Conservation (phyloP, 495 filamentous ascomycete genomes). For the Cenococcum geophilum region DNA sequence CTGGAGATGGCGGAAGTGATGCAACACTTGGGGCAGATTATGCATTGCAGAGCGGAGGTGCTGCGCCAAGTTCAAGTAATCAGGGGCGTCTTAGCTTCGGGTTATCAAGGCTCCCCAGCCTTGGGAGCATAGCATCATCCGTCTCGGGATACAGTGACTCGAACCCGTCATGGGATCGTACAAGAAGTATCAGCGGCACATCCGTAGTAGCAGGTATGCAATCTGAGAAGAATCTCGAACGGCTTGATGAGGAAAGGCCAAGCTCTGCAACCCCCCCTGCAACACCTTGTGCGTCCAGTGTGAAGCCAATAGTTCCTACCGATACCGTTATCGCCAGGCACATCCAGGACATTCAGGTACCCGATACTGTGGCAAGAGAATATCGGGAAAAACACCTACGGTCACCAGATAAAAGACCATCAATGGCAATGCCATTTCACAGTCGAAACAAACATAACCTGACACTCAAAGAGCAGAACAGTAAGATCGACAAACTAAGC, state of each 20-base stretch:
- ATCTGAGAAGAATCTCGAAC: conserved; percentile 46
- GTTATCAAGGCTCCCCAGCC: conserved; percentile 73
- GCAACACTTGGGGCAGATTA: conserved; percentile 74
- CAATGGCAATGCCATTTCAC: conserved; percentile 23
- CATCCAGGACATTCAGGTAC: conserved; percentile 80
- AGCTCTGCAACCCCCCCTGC: conserved; percentile 44
- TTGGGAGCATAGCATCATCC: conserved; percentile 92
- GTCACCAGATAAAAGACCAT: conserved; percentile 49
- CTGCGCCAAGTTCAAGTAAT: conserved; percentile 51
- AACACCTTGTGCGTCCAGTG: conserved; percentile 48
- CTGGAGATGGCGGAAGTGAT: conserved; percentile 57
- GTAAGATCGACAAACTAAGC: conserved; percentile 86
- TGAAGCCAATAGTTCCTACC: conserved; percentile 55
- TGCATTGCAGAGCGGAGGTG: conserved; percentile 77
- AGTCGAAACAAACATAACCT: conserved; percentile 69
- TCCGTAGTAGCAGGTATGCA: conserved; percentile 26
- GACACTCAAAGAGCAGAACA: conserved; percentile 94
- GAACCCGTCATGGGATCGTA: conserved; percentile 43
- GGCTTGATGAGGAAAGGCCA: conserved; percentile 55
- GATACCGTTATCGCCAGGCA: conserved; percentile 87
- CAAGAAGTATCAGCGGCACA: conserved; percentile 36
- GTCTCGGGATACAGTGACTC: conserved; percentile 68
- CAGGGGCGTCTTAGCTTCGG: conserved; percentile 45
- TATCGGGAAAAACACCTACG: conserved; percentile 60
- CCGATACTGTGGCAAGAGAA: conserved; percentile 79